A percentile compares a stretch with the other conserved stretches of the same genome.
These are phyloP conservation scores for Afroboletus lepidellus DNA, from an alignment of 1,284 basidiomycete species.

Conservation along the genomic window DNA sequence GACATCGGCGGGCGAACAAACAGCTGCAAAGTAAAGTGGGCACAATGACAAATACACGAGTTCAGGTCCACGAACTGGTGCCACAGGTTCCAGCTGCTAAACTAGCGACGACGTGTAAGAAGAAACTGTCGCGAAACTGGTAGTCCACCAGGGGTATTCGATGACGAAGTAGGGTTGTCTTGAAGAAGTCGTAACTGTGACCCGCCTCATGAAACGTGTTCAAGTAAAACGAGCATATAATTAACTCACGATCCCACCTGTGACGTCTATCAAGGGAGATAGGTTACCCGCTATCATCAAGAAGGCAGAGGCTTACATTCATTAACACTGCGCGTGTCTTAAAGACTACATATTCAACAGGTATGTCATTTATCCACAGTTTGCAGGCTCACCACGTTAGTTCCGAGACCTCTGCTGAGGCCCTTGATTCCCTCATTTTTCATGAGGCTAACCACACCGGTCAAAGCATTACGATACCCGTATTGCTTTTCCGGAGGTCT, in stretches of 20 bases:
- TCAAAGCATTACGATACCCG: constrained; percentile 75
- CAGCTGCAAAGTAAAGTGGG: constrained; percentile 46
- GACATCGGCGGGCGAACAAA: constrained; percentile 88
- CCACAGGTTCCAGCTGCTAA: constrained; percentile 81
- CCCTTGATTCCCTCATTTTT: constrained; percentile 71
- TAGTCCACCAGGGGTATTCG: constrained; percentile 60
- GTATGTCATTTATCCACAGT: not conserved
- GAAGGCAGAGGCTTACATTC: constrained; percentile 58
- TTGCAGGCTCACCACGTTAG: constrained; percentile 64
- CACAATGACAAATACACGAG: not conserved
- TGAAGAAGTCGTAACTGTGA: constrained; percentile 85
- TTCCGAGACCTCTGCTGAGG: constrained; percentile 74
- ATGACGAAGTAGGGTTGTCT: constrained; percentile 57
- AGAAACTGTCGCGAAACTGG: constrained; percentile 67
- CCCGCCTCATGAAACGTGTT: constrained; percentile 4
- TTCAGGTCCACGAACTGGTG: constrained; percentile 57
- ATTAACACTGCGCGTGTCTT: constrained; percentile 79
- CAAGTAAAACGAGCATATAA: not conserved
- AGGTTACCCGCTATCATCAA: constrained; percentile 8
- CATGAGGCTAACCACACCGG: constrained; percentile 64
- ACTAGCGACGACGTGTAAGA: constrained; percentile 65
- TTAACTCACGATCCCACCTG: constrained; percentile 84
- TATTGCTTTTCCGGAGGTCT: constrained; percentile 72
- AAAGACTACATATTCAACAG: constrained; percentile 5
- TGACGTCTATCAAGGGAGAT: constrained; percentile 48